Percentiles rank a stretch among this genome's conserved stretches.
These are phyloP conservation scores for Mediolabrus comicus DNA, from an alignment of 108 stramenopile genomes.

Conservation along the genomic window DNA sequence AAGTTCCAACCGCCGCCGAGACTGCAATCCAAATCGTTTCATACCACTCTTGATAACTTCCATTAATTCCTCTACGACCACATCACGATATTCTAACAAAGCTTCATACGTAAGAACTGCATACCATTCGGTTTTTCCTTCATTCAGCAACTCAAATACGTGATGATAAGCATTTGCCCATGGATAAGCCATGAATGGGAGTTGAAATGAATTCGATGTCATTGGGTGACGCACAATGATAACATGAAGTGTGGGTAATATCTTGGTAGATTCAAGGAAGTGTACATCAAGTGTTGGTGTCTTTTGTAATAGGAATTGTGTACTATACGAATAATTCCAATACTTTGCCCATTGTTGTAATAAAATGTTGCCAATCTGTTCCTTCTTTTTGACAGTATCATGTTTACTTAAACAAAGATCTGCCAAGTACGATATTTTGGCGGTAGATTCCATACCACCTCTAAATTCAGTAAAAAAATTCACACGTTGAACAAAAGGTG, in stretches of 20 bases:
- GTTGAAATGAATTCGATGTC: slow-evolving; percentile 11
- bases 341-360: slow-evolving; percentile 15
- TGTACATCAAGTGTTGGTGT: slow-evolving; percentile 23
- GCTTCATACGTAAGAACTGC: slow-evolving; percentile 31
- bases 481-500: neutral
- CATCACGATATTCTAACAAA: slow-evolving; percentile 18
- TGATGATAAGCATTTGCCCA: slow-evolving; percentile 23
- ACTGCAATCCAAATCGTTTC: neutral
- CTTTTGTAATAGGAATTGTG: slow-evolving; percentile 25
- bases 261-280: slow-evolving; percentile 20
- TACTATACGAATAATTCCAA: slow-evolving; percentile 17
- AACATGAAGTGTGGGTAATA: slow-evolving; percentile 23
- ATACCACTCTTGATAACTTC: slow-evolving; percentile 25
- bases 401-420: slow-evolving; percentile 14
- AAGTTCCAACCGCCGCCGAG: neutral
- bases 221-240: slow-evolving; percentile 32
- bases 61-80: slow-evolving; percentile 25
- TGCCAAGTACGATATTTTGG: slow-evolving; percentile 16
- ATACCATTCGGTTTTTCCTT: slow-evolving; percentile 27
- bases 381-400: neutral
- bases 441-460: neutral
- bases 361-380: slow-evolving; percentile 14
- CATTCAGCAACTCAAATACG: slow-evolving; percentile 12
- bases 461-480: neutral
- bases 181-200: neutral